Conservation (phyloP, 208 protist genomes). For the Crithidia expoeki region DNA sequence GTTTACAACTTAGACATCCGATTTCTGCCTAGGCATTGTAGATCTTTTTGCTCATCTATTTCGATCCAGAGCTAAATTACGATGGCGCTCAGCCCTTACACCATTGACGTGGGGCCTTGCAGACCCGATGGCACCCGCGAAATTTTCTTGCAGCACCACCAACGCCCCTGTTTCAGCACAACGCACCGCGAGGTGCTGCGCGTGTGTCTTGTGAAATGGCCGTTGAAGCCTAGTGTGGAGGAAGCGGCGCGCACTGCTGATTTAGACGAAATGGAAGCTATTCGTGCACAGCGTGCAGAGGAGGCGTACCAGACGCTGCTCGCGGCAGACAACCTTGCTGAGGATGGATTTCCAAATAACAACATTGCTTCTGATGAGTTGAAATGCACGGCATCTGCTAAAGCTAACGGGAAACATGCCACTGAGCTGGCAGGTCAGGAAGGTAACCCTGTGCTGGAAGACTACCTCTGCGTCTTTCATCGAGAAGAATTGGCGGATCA, state of each 20-base stretch:
- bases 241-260: background rate
- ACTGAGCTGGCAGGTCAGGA: background rate
- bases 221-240: constrained; percentile 13
- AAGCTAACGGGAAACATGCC: background rate
- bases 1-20: too few species aligned
- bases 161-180: constrained; percentile 54
- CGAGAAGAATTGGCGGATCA: constrained; percentile 67
- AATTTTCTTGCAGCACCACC: constrained; percentile 58
- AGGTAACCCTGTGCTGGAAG: constrained; percentile 10
- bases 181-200: constrained; percentile 63
- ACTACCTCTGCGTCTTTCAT: constrained; percentile 85
- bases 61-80: too few species aligned
- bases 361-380: background rate
- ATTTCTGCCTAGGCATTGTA: too few species aligned
- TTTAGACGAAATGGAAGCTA: constrained; percentile 18
- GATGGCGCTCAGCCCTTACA: constrained; percentile 54
- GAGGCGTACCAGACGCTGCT: constrained; percentile 24
- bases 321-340: background rate
- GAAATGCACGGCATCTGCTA: background rate
- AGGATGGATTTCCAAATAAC: background rate
- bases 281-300: constrained; percentile 23
- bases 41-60: too few species aligned
- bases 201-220: constrained; percentile 69
- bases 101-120: constrained; percentile 63
- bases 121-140: constrained; percentile 56